phyloP scores from a whole-genome alignment of 208 protist genomes.

The Trypanosoma cruzi region DNA sequence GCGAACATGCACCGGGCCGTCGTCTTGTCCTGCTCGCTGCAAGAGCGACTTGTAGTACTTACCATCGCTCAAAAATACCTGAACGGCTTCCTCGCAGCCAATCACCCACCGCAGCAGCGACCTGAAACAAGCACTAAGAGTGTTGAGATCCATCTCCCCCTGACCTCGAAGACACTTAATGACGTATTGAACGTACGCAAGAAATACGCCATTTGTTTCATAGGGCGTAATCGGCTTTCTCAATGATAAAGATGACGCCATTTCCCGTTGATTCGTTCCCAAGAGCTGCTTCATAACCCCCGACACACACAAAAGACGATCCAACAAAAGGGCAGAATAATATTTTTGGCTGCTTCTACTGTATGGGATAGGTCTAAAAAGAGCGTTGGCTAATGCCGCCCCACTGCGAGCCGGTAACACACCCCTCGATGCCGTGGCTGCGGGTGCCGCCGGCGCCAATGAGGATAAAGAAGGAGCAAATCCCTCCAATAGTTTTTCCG shows the following conservation, averaged over 20 bases:
- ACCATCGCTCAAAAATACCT: slow-evolving; percentile 39
- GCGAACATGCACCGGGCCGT: slow-evolving; percentile 48
- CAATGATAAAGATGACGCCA: not conserved
- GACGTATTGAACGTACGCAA: slow-evolving; percentile 51
- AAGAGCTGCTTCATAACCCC: slow-evolving; percentile 28
- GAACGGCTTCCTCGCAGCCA: slow-evolving; percentile 16
- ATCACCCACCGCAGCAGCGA: slow-evolving; percentile 52
- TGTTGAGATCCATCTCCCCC: slow-evolving; percentile 54
- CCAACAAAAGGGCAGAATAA: slow-evolving; percentile 70
- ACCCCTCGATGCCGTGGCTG: slow-evolving; percentile 14
- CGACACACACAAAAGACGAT: slow-evolving; percentile 39
- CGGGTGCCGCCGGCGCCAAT: slow-evolving; percentile 3
- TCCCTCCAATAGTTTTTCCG: slow-evolving; percentile 17
- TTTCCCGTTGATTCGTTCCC: slow-evolving; percentile 5
- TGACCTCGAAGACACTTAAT: slow-evolving; percentile 51
- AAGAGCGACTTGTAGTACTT: slow-evolving; percentile 51
- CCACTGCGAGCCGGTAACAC: slow-evolving; percentile 27
- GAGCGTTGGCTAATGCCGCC: slow-evolving; percentile 17
- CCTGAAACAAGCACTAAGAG: slow-evolving; percentile 61
- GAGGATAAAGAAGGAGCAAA: slow-evolving; percentile 28
- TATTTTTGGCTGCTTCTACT: slow-evolving; percentile 44
- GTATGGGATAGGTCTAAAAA: slow-evolving; percentile 17
- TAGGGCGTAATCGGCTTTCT: not conserved
- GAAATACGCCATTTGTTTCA: slow-evolving; percentile 35
- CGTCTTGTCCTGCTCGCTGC: slow-evolving; percentile 41